Conservation (phyloP, 2,329 filamentous ascomycete genomes). For the Cladosporium sphaerospermum region DNA sequence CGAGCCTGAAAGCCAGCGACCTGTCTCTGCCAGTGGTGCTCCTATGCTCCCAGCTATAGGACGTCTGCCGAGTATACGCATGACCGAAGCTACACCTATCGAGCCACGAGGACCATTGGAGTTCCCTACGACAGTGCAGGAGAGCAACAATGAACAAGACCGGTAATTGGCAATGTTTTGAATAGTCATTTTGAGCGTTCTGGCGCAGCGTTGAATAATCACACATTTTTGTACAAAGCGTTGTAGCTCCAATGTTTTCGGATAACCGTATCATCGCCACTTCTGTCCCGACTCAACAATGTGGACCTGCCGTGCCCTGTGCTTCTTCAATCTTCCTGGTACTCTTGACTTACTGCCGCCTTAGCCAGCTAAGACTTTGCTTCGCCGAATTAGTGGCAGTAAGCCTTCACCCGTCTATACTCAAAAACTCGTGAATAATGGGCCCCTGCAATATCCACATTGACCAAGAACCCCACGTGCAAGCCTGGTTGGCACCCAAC, state of each 20-base stretch:
- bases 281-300: background rate
- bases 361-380: background rate
- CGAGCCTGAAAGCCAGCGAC: background rate
- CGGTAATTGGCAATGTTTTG: background rate
- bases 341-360: background rate
- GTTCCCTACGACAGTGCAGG: slow-evolving; percentile 4
- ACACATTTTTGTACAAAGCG: background rate
- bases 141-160: background rate
- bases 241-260: background rate
- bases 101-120: slow-evolving; percentile 15
- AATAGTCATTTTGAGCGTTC: slow-evolving; percentile 2
- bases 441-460: too few species aligned
- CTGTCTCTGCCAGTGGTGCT: slow-evolving; percentile 17
- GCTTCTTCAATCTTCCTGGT: too few species aligned
- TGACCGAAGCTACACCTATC: slow-evolving; percentile 34
- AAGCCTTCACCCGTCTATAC: too few species aligned
- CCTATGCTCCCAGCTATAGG: slow-evolving; percentile 35
- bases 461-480: too few species aligned
- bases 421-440: too few species aligned
- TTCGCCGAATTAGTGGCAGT: background rate
- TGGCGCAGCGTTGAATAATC: slow-evolving; percentile 6
- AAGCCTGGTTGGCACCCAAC: too few species aligned
- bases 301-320: too few species aligned
- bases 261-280: background rate
- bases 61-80: slow-evolving; percentile 39